Conservation (phyloP, 2,329 filamentous ascomycete species). For the Aspergillus sp. region DNA sequence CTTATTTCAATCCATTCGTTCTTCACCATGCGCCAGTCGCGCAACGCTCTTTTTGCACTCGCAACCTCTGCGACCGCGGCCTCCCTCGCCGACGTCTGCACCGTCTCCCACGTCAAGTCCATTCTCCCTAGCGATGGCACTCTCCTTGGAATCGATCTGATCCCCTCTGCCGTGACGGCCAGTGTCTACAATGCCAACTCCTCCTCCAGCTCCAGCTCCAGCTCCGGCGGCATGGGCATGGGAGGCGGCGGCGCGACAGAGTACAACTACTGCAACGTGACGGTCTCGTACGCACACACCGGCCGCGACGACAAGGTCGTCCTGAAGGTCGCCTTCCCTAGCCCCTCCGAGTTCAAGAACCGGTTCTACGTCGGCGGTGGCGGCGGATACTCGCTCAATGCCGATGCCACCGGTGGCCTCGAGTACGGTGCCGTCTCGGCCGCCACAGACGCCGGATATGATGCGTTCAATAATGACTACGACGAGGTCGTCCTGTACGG, state of each 20-base stretch:
- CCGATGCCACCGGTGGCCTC: conserved; percentile 41
- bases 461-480: conserved; percentile 40
- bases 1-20: not conserved
- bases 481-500: conserved; percentile 41
- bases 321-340: conserved; percentile 39
- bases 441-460: conserved; percentile 47
- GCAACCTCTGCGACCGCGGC: conserved; percentile 6
- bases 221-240: conserved; percentile 9
- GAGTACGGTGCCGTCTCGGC: conserved; percentile 44
- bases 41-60: conserved; percentile 11
- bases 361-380: conserved; percentile 49
- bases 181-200: conserved; percentile 38
- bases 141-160: conserved; percentile 41
- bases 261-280: conserved; percentile 42
- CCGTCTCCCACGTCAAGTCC: conserved; percentile 43
- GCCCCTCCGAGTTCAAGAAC: conserved; percentile 41
- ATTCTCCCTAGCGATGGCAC: conserved; percentile 45
- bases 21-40: conserved; percentile 4
- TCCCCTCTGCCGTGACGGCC: conserved; percentile 44
- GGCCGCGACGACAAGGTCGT: conserved; percentile 40
- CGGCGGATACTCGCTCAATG: conserved; percentile 44
- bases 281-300: conserved; percentile 44
- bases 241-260: conserved; percentile 8
- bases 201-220: not conserved
- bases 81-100: conserved; percentile 43